phyloP scores from a whole-genome alignment of 2,329 filamentous ascomycete species.

The Fusarium scirpi region DNA sequence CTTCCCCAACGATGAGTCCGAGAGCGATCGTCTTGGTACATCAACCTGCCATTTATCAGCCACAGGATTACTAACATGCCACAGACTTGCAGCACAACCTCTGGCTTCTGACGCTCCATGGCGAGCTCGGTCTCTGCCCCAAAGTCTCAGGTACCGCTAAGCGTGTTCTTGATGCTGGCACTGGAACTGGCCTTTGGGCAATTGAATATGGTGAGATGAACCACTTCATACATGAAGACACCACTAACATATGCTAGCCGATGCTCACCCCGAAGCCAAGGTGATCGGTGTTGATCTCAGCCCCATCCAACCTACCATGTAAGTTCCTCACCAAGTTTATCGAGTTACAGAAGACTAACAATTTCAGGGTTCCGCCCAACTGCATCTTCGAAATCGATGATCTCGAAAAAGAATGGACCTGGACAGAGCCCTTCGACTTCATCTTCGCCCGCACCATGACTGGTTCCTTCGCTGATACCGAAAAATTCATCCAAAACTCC shows the following conservation, averaged over 20 bases:
- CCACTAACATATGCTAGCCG: background rate
- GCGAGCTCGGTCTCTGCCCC: slow-evolving; percentile 3
- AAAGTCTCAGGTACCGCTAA: background rate
- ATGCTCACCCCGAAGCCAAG: slow-evolving; percentile 9
- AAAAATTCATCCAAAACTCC: background rate
- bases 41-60: rapidly evolving
- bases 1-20: slow-evolving; percentile 9
- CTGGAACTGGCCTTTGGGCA: slow-evolving; percentile 11
- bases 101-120: slow-evolving; percentile 11
- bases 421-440: slow-evolving; percentile 3
- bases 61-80: too few species aligned
- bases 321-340: rapidly evolving
- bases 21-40: slow-evolving; percentile 11
- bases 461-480: slow-evolving; percentile 12
- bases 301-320: slow-evolving; percentile 13
- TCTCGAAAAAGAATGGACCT: slow-evolving; percentile 17
- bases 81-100: slow-evolving; percentile 21
- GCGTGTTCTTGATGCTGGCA: slow-evolving; percentile 11
- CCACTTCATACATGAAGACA: rapidly evolving
- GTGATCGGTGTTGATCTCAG: slow-evolving; percentile 12
- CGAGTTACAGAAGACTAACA: background rate
- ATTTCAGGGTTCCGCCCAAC: background rate
- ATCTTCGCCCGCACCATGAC: slow-evolving; percentile 21
- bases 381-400: slow-evolving; percentile 15
- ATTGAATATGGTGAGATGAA: slow-evolving; percentile 10